Evolutionary conservation across 169 alveolate genomes (phyloP), one percentile per base, ranked within the genome.

Genomic region (Cryptosporidium meleagridis): DNA sequence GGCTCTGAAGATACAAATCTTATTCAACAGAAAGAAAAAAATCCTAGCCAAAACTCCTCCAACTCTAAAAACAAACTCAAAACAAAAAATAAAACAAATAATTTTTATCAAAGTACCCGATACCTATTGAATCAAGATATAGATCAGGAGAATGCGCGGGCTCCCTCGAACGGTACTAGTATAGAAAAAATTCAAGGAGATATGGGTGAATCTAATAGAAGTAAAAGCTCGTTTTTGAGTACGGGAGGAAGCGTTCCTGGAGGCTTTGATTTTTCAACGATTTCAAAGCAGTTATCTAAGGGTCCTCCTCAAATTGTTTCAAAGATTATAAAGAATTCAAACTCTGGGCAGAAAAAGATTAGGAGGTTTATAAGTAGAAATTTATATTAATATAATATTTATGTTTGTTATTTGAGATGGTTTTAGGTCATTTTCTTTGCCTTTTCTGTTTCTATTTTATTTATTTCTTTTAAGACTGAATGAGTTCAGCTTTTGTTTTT

Each of bases 221-320:
- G 29, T n/a, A 55, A 3, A 21, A 37, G 67, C 10, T 55, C 67
- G 10, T 55, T 26, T n/a, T 18, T 55, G 4, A 55, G n/a, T 10
- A 26, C 14, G 51, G 41, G 16, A n/a, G 29, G 45, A 80, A 29
- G 26, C 16, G 8, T 26, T 14, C 21, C 75, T 0, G 70, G 70
- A 5, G 29, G 52, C 12, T 65, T 58, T 26, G 67, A 59, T n/a
- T 52, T 18, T 39, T 61, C 62, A 9, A 45, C 29, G 7, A 59
- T 45, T 45, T 80, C 89, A 29, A 62, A 39, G 44, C 69, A 62
- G 39, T 45, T 80, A 18, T 26, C 73, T 1, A 80, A 41, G 52
- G 85, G 67, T 18, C 69, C 85, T 26, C 70, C 48, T n/a, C 31
- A 39, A 16, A 7, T 80, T 37, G 89, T 80, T 14, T 62, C 89